Base-by-base conservation (phyloP, 139 green algal genomes). In the Zygnema circumcarinatum region DNA sequence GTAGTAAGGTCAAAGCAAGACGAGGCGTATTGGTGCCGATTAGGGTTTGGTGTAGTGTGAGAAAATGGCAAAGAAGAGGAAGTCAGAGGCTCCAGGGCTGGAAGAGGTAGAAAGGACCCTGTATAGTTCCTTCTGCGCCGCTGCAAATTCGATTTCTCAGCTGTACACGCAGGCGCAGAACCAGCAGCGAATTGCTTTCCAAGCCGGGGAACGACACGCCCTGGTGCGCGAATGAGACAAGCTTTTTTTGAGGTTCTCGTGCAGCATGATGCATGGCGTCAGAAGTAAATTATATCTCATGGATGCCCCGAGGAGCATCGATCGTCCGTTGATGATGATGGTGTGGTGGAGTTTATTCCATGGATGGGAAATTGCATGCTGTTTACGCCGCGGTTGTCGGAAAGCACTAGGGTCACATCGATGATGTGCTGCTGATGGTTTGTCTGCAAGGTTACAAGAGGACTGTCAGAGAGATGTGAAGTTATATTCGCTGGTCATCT, bases 61-160 rank as follows among this genome's bases (percentile, higher is more conserved):
- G n/a, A n/a, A n/a, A 62, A 89, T 89, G 84, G 80, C 78, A 31
- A 90, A 90, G 42, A 90, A 90, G 80, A 62, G 85, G 32, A 90
- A 90, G 78, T 85, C 85, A 33, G 85, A 90, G 53, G 67, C 2
- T 29, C 33, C 81, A 53, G 79, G 85, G 42, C 25, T 90, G 2
- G 85, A 90, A n/a, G 85, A 90, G 20, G 85, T 38, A 11, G 85
- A 90, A 22, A 81, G 47, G 39, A 89, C 79, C 16, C 31, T 90
- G 7, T 90, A 89, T 54, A 67, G 21, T 31, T 89, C 85, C 1
- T 90, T 90, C 78, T 86, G 38, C 31, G 79, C 85, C 2, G 85
- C 85, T 33, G 85, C 85, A 33, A 90, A 90, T 54, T 89, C 79
- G 2, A 32, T 90, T 20, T 90, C 85, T 62, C 85, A 90, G 85